Percentiles rank a stretch among this genome's conserved stretches.
Evolutionary conservation across 441 rosid genomes (phyloP).

Genomic region (Croton laevigatus): DNA sequence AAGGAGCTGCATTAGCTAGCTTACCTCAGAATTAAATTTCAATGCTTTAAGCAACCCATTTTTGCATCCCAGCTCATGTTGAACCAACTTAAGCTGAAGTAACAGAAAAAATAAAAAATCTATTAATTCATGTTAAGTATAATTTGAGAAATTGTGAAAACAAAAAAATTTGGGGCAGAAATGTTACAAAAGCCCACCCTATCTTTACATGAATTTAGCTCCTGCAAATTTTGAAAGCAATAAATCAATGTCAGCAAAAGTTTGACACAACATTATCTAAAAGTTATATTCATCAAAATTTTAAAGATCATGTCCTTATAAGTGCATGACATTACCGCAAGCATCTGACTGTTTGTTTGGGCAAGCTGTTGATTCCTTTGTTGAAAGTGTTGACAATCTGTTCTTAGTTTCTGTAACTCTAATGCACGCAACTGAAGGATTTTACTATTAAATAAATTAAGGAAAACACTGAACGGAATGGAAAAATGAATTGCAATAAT

Average conservation of each 20-base stretch:
- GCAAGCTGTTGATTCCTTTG: slow-evolving; percentile 62
- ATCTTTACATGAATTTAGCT: slow-evolving; percentile 53
- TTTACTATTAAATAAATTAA: slow-evolving; percentile 39
- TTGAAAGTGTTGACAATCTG: slow-evolving; percentile 47
- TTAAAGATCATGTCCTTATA: slow-evolving; percentile 11
- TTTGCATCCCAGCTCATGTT: slow-evolving; percentile 59
- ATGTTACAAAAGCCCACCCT: slow-evolving; percentile 34
- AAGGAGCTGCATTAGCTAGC: neutral
- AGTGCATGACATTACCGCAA: slow-evolving; percentile 42
- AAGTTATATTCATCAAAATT: slow-evolving; percentile 1
- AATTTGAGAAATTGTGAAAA: neutral
- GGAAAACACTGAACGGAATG: slow-evolving; percentile 17
- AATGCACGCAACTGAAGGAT: slow-evolving; percentile 46
- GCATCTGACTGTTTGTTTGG: slow-evolving; percentile 53
- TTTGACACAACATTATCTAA: neutral
- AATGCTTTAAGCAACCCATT: slow-evolving; percentile 42
- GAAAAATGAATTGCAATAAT: slow-evolving; percentile 21
- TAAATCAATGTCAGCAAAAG: slow-evolving; percentile 20
- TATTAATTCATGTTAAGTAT: neutral
- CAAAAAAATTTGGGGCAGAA: slow-evolving; percentile 2
- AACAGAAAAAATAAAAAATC: neutral
- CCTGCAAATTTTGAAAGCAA: slow-evolving; percentile 37
- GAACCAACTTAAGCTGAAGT: slow-evolving; percentile 45
- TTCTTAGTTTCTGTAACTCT: slow-evolving; percentile 52
- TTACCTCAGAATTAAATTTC: slow-evolving; percentile 36